Evolutionary conservation across 306 rosid species (phyloP).

Genomic region (Amphicarpaea edgeworthii): DNA sequence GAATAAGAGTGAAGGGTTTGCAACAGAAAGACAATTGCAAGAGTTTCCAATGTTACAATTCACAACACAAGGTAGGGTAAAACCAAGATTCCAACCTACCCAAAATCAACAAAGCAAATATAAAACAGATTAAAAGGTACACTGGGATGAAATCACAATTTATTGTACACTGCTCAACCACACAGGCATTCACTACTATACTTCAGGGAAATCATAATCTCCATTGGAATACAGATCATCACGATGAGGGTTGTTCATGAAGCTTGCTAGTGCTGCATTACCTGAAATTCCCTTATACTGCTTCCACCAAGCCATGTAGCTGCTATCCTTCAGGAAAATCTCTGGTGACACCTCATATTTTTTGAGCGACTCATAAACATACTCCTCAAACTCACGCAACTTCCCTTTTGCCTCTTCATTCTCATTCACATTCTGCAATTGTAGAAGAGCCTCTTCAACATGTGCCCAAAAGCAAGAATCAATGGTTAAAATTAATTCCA

Average conservation of each 20-base stretch:
- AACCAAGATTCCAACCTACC: background rate
- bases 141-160: background rate
- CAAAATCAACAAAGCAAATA: background rate
- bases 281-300: conserved; percentile 45
- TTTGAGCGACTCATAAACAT: conserved; percentile 53
- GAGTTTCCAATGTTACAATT: background rate
- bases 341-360: conserved; percentile 65
- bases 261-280: conserved; percentile 33
- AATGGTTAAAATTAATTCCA: conserved; percentile 54
- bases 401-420: conserved; percentile 4
- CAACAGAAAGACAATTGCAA: background rate
- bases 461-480: conserved; percentile 87
- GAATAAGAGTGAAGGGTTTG: background rate
- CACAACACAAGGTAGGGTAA: background rate
- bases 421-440: background rate
- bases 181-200: background rate
- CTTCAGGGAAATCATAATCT: conserved; percentile 39
- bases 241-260: conserved; percentile 46
- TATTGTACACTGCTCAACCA: background rate
- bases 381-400: conserved; percentile 55
- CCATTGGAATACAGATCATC: conserved; percentile 47
- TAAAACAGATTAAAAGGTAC: too few relatives aligned
- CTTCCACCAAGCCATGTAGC: conserved; percentile 78
- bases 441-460: conserved; percentile 70
- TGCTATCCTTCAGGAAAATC: conserved; percentile 62